Evolutionary conservation across 768 basidiomycete genomes (phyloP), one percentile per base, ranked within the genome.

Genomic region (Sarcomyxa edulis): DNA sequence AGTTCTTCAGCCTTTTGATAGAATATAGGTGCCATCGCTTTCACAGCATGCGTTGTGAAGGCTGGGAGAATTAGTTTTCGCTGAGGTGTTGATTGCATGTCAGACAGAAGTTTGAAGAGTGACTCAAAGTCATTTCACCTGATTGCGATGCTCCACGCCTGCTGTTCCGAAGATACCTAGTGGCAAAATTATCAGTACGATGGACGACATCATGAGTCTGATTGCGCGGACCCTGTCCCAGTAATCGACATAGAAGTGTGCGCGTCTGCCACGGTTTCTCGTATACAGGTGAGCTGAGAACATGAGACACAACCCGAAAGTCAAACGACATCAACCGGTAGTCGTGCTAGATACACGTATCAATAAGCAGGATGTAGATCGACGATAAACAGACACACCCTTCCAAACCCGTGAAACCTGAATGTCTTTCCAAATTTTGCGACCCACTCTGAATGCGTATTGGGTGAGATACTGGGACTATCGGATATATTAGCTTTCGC

Each of bases 251-350:
- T n/a, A 79, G 51, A 25, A 74, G 58, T 23, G 56, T 40, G 11
- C 73, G 64, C 3, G 76, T 77, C 48, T 74, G 72, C 73, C 72
- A 74, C 6, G 76, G 76, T 49, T 75, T 79, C 47, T 76, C 68
- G 42, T 71, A 79, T 5, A 54, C 46, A 0, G 72, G 46, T 1
- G 71, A 71, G 46, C 57, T 69, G 18, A 78, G 59, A 23, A 79
- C 55, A 52, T 76, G 70, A 5, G 67, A 55, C 7, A 74, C 51
- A 9, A 65, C 69, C 8, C 66, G 65, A 37, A 70, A 59, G 48
- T 79, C 76, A 36, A 75, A 66, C 1, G 74, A 66, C 54, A 79
- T 59, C 15, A 79, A 49, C 27, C 76, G 70, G 44, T 69, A 69
- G 46, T 79, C 76, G 43, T 72, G 67, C 72, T 76, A 4, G 36